phyloP scores from a whole-genome alignment of 176 grass and related monocot genomes.

The Zea mays region Zm-B73-REFERENCE-NAM-5.0 NC_050101.1:128135501-128136000 shows the following conservation, averaged over 20 bases:
- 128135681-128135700: background rate
- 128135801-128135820: slow-evolving; percentile 70
- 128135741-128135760: slow-evolving; percentile 59
- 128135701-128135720: slow-evolving; percentile 17
- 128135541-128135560: background rate
- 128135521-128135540: background rate
- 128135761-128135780: slow-evolving; percentile 85
- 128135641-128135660: background rate
- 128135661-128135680: background rate
- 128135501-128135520: background rate
- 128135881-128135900: slow-evolving; percentile 24
- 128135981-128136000: no score
- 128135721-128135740: background rate
- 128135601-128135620: background rate
- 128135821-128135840: background rate
- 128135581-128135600: slow-evolving; percentile 55
- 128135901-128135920: slow-evolving; percentile 20
- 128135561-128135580: slow-evolving; percentile 29
- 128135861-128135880: slow-evolving; percentile 16
- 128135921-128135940: slow-evolving; percentile 37
- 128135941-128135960: slow-evolving; percentile 5
- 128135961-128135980: slow-evolving; percentile 3
- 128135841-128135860: background rate
- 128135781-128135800: slow-evolving; percentile 93
- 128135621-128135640: background rate